These are phyloP conservation scores for Boletus rex-veris DNA, from an alignment of 768 basidiomycete species.

Conservation along the genomic window DNA sequence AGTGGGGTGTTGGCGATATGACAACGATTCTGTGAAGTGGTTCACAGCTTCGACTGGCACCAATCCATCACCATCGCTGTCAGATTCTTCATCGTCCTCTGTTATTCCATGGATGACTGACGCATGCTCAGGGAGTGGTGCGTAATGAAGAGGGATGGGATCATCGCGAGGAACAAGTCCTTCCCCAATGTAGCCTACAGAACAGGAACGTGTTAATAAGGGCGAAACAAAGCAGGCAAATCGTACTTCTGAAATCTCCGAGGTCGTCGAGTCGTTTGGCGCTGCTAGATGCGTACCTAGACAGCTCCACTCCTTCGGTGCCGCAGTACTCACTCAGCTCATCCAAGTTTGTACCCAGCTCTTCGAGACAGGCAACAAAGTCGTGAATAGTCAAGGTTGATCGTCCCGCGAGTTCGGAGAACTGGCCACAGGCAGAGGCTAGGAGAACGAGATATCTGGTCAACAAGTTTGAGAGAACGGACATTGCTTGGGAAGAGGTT, in stretches of 20 bases:
- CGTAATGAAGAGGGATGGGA: constrained; percentile 50
- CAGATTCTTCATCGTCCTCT: constrained; percentile 32
- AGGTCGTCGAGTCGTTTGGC: constrained; percentile 68
- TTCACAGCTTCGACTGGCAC: constrained; percentile 19
- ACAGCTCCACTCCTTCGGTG: constrained; percentile 67
- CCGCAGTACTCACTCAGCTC: constrained; percentile 65
- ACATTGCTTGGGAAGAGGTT: constrained; percentile 67
- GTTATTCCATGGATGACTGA: constrained; percentile 14
- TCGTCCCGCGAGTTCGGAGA: constrained; percentile 74
- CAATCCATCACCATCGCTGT: constrained; percentile 12
- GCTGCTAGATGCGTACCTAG: constrained; percentile 63
- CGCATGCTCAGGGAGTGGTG: constrained; percentile 29
- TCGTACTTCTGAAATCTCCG: constrained; percentile 67
- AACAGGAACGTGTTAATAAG: constrained; percentile 21
- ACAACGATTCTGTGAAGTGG: constrained; percentile 18
- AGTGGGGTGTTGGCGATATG: constrained; percentile 33
- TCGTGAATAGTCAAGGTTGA: constrained; percentile 55
- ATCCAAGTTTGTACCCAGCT: constrained; percentile 66
- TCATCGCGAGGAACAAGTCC: constrained; percentile 58
- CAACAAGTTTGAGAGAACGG: constrained; percentile 71
- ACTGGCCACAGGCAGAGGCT: constrained; percentile 63
- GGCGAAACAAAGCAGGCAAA: constrained; percentile 5
- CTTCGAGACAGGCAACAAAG: constrained; percentile 63
- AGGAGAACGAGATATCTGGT: constrained; percentile 69
- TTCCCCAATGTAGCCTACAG: constrained; percentile 55